Evolutionary conservation across 2,329 filamentous ascomycete genomes (phyloP).

Genomic region (Colletotrichum somersetense): DNA sequence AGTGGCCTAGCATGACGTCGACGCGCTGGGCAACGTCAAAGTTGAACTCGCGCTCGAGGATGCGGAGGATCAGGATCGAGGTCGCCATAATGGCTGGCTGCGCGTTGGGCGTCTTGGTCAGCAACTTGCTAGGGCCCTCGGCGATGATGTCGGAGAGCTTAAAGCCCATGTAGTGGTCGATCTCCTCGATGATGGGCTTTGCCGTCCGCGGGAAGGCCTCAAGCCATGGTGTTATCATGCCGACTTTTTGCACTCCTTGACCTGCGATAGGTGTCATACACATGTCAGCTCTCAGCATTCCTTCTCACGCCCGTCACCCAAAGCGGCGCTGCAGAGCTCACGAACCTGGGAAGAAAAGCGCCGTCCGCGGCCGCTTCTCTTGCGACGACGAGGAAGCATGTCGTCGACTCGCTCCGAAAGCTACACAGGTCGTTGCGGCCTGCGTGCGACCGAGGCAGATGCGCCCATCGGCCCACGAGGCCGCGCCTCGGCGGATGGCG

Average conservation of each 20-base stretch:
- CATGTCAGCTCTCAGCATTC: background rate
- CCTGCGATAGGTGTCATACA: constrained; percentile 60
- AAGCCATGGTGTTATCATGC: constrained; percentile 89
- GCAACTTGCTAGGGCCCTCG: constrained; percentile 79
- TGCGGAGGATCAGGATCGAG: constrained; percentile 87
- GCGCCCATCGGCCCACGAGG: constrained; percentile 34
- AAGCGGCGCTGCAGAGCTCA: background rate
- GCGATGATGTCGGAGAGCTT: constrained; percentile 84
- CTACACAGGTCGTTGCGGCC: constrained; percentile 43
- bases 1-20: constrained; percentile 90
- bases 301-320: background rate
- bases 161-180: constrained; percentile 81
- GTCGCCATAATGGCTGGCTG: constrained; percentile 98
- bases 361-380: constrained; percentile 61
- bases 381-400: constrained; percentile 54
- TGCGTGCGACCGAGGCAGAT: constrained; percentile 31
- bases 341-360: constrained; percentile 71
- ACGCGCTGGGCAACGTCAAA: constrained; percentile 79
- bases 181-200: constrained; percentile 83
- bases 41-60: constrained; percentile 86
- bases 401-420: constrained; percentile 35
- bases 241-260: constrained; percentile 89
- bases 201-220: constrained; percentile 86
- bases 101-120: constrained; percentile 87
- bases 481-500: constrained; percentile 31